Percentiles rank a stretch among this genome's conserved stretches.
phyloP scores from a whole-genome alignment of 108 stramenopile genomes.

The Stephanodiscus triporus region DNA sequence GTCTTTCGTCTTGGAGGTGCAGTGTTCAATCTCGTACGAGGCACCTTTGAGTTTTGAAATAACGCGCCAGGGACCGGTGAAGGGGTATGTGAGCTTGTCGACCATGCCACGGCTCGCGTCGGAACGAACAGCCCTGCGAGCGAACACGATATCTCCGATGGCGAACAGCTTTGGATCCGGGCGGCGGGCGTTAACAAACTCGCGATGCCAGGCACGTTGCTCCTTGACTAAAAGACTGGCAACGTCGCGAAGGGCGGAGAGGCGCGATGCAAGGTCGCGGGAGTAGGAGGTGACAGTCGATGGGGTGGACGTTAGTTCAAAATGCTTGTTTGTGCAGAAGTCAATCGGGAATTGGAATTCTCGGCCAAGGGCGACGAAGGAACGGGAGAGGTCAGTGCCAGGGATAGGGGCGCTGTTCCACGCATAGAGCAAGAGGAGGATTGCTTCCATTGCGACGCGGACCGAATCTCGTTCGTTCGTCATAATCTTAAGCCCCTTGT shows the following conservation, averaged over 20 bases:
- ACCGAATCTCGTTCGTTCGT: neutral
- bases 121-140: neutral
- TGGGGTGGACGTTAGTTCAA: neutral
- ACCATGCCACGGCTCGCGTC: neutral
- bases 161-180: neutral
- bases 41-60: neutral
- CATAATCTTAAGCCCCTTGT: constrained; percentile 1
- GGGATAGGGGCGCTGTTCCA: constrained; percentile 28
- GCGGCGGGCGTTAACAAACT: neutral
- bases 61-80: neutral
- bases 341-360: constrained; percentile 31
- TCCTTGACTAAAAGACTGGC: neutral
- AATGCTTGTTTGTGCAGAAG: neutral
- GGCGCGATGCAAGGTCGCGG: neutral
- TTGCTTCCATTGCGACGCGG: neutral
- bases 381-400: constrained; percentile 18
- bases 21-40: constrained; percentile 4
- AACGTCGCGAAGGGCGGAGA: neutral
- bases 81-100: neutral
- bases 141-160: neutral
- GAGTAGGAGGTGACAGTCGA: neutral
- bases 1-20: neutral
- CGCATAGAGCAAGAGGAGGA: constrained; percentile 18
- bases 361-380: constrained; percentile 21
- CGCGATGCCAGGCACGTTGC: neutral